Conservation (phyloP, 2,329 filamentous ascomycete genomes). For the Cercospora citrullina region DNA sequence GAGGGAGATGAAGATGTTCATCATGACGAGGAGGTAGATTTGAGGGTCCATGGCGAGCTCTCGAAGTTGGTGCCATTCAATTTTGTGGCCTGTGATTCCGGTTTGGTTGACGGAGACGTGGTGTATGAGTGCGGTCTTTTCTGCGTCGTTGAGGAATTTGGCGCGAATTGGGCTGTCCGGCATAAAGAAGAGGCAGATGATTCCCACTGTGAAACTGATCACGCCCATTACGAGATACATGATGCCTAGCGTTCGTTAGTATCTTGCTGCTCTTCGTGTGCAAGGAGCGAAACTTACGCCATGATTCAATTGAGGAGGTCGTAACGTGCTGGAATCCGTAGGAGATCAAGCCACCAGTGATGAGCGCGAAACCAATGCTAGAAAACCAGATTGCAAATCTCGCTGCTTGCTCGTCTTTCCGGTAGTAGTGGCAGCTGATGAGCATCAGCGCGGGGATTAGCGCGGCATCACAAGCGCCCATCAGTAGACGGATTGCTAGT, state of each 20-base stretch:
- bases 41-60: slow-evolving; percentile 61
- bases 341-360: slow-evolving; percentile 57
- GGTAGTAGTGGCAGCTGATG: slow-evolving; percentile 31
- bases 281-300: slow-evolving; percentile 19
- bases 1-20: slow-evolving; percentile 29
- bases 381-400: slow-evolving; percentile 66
- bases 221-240: slow-evolving; percentile 49
- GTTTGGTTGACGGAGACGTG: slow-evolving; percentile 48
- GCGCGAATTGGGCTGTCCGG: slow-evolving; percentile 38
- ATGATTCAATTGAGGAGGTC: slow-evolving; percentile 10
- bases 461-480: slow-evolving; percentile 22
- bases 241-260: slow-evolving; percentile 19
- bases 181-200: slow-evolving; percentile 35
- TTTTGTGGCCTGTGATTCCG: slow-evolving; percentile 37
- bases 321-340: slow-evolving; percentile 55
- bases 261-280: not conserved
- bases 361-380: slow-evolving; percentile 59
- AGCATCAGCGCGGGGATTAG: slow-evolving; percentile 23
- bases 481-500: slow-evolving; percentile 22
- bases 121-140: slow-evolving; percentile 49
- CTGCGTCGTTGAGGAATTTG: slow-evolving; percentile 30
- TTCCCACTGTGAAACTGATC: slow-evolving; percentile 43
- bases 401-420: slow-evolving; percentile 58
- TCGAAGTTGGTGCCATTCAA: slow-evolving; percentile 54
- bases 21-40: slow-evolving; percentile 38